These are phyloP conservation scores for Avicennia marina DNA, from an alignment of 257 asterid genomes.

Conservation along the genomic window DNA sequence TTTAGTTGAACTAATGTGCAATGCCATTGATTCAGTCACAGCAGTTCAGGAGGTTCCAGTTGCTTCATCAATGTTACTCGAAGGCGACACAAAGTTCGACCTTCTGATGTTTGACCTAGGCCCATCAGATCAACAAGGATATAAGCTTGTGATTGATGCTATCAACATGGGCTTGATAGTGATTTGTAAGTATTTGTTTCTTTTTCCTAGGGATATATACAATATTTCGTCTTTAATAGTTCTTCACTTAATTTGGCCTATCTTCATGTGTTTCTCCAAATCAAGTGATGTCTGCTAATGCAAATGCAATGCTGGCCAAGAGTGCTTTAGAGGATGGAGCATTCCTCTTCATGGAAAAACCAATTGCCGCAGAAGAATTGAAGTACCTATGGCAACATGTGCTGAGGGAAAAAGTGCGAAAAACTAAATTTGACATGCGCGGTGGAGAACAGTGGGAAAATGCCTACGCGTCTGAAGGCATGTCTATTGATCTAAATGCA, in stretches of 20 bases:
- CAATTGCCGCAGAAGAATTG: neutral
- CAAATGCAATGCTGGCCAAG: neutral
- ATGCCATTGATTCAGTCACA: neutral
- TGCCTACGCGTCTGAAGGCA: neutral
- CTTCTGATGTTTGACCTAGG: slow-evolving; percentile 3
- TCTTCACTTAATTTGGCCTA: neutral
- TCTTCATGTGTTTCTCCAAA: neutral
- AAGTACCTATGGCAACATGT: slow-evolving; percentile 9
- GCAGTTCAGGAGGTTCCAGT: neutral
- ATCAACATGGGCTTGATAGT: neutral
- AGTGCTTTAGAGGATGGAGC: slow-evolving; percentile 13
- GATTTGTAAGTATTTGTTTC: slow-evolving; percentile 4
- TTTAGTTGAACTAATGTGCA: neutral
- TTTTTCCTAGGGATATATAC: too few relatives aligned
- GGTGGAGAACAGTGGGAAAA: neutral
- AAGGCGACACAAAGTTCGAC: neutral
- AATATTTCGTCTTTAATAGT: neutral
- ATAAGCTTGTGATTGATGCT: neutral
- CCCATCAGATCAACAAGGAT: neutral
- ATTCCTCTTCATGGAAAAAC: slow-evolving; percentile 12
- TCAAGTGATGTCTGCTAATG: slow-evolving; percentile 12
- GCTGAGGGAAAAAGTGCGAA: neutral
- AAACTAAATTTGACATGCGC: neutral
- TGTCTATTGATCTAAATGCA: neutral
- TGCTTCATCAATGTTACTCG: slow-evolving; percentile 12